A percentile compares a stretch with the other conserved stretches of the same genome.
These are phyloP conservation scores for Penicillium maclennaniae DNA, from an alignment of 495 filamentous ascomycete species.

Conservation along the genomic window DNA sequence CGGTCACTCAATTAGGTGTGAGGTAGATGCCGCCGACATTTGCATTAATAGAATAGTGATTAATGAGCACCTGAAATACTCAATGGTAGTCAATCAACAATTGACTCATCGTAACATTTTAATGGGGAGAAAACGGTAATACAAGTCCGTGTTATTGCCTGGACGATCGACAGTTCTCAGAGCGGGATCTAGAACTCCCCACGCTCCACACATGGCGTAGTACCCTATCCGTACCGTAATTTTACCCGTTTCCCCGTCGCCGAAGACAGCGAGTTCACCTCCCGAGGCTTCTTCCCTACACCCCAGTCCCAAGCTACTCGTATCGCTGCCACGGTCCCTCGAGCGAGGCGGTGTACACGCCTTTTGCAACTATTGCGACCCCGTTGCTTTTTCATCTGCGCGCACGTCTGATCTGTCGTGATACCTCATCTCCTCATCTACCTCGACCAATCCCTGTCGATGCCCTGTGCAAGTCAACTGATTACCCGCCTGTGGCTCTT, in stretches of 20 bases:
- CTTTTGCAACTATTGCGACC: conserved; percentile 12
- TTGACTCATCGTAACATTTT: too few relatives aligned
- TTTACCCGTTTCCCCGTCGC: conserved; percentile 21
- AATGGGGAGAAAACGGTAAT: too few relatives aligned
- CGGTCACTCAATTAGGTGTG: not conserved
- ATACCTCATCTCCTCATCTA: conserved; percentile 23
- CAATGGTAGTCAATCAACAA: too few relatives aligned
- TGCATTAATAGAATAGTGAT: not conserved
- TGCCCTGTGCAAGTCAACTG: conserved; percentile 20
- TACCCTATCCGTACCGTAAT: conserved; percentile 11
- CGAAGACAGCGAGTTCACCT: conserved; percentile 22
- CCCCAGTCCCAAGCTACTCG: not conserved
- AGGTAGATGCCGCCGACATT: not conserved
- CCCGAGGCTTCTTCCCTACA: not conserved
- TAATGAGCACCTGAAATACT: too few relatives aligned
- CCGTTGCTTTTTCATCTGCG: conserved; percentile 30
- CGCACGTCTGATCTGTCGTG: conserved; percentile 27
- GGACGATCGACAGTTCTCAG: not conserved
- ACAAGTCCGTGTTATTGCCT: too few relatives aligned
- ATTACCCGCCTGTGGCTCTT: conserved; percentile 19
- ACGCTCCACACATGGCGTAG: not conserved
- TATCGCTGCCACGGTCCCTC: conserved; percentile 5
- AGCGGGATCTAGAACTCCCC: not conserved
- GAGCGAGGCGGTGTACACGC: conserved; percentile 20
- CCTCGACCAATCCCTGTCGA: conserved; percentile 33